Percentiles rank a stretch among this genome's conserved stretches.
Conservation (phyloP, 164 flowering plant genomes). For the Annona cherimola region DNA sequence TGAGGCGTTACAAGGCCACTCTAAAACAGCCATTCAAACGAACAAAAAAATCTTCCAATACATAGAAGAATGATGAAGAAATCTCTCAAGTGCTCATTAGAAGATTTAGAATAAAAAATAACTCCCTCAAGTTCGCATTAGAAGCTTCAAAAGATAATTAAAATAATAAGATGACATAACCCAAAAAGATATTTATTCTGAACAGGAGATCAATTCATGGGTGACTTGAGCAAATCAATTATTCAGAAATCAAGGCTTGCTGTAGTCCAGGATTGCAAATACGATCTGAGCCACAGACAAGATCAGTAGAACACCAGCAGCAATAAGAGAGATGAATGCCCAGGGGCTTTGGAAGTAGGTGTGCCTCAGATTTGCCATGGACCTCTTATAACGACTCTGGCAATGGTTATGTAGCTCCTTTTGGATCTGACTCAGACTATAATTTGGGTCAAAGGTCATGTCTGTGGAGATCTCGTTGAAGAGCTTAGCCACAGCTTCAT, state of each 20-base stretch:
- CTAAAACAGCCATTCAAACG: no score
- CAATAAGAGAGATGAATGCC: conserved; percentile 37
- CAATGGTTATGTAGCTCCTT: conserved; percentile 31
- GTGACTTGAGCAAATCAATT: no score
- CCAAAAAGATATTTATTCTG: no score
- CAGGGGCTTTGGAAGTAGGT: conserved; percentile 56
- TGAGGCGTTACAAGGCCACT: no score
- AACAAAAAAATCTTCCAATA: no score
- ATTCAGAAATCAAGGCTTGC: background rate
- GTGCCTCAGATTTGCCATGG: conserved; percentile 48
- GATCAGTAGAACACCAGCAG: background rate
- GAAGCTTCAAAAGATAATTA: no score
- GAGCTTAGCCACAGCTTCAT: conserved; percentile 41
- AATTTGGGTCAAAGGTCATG: conserved; percentile 33
- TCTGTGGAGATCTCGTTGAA: conserved; percentile 50
- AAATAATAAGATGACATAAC: no score
- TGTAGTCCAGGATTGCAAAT: background rate
- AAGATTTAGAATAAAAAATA: no score
- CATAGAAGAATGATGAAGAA: no score
- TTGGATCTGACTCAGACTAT: conserved; percentile 26
- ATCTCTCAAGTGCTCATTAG: no score
- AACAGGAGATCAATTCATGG: no score
- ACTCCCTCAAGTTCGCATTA: no score
- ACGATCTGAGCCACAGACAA: background rate
- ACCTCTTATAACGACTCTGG: conserved; percentile 31